Conservation (phyloP, 2,329 filamentous ascomycete genomes). For the Epichloe aotearoae region DNA sequence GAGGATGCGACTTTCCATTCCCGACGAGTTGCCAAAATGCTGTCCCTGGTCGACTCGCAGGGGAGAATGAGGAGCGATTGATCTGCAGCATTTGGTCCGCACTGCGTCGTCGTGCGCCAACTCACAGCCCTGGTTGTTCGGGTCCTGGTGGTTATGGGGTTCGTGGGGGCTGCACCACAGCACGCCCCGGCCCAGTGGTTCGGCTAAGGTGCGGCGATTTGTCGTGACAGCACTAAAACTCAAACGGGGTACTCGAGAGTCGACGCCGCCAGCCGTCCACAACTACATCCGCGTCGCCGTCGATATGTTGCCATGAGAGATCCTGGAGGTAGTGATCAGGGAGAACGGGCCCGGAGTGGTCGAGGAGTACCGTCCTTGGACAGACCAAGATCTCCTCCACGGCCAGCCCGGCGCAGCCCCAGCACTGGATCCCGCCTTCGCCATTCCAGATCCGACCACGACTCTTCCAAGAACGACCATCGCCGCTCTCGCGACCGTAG, state of each 20-base stretch:
- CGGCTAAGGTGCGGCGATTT: conserved; percentile 29
- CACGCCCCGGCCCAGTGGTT: conserved; percentile 3
- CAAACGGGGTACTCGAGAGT: conserved; percentile 15
- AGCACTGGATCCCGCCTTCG: conserved; percentile 19
- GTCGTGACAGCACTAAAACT: conserved; percentile 26
- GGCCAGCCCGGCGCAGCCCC: conserved; percentile 17
- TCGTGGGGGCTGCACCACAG: neutral
- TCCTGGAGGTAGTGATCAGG: conserved; percentile 22
- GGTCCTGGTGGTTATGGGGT: neutral
- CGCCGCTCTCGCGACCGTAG: conserved; percentile 25
- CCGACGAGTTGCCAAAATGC: neutral
- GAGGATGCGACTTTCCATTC: neutral
- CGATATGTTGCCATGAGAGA: conserved; percentile 30
- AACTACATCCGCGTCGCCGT: conserved; percentile 21
- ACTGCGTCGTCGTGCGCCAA: neutral
- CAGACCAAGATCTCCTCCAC: conserved; percentile 19
- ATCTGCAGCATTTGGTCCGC: neutral
- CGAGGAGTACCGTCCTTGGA: conserved; percentile 20
- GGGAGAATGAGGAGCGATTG: neutral
- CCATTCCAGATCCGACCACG: conserved; percentile 19
- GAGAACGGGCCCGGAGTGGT: conserved; percentile 23
- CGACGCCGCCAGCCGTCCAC: conserved; percentile 16
- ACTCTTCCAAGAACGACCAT: conserved; percentile 19
- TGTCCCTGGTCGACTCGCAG: neutral
- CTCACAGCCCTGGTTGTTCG: neutral